Evolutionary conservation across 2,329 filamentous ascomycete species (phyloP).

Genomic region (Colletotrichum lini): DNA sequence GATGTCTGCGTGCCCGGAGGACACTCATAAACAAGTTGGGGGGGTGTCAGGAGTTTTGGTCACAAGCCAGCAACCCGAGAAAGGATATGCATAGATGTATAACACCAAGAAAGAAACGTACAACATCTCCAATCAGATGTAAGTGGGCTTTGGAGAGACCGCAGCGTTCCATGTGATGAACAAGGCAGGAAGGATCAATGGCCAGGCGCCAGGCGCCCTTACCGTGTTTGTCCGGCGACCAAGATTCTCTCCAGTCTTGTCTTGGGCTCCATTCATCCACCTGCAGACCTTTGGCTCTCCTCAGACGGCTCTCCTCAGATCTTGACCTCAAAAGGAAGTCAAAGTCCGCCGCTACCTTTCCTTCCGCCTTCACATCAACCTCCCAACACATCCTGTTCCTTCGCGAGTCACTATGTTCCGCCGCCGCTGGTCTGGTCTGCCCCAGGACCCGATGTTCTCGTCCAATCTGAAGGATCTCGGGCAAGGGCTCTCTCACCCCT

Average conservation of each 20-base stretch:
- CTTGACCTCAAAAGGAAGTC: too few relatives aligned
- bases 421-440: slow-evolving; percentile 76
- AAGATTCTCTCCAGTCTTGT: neutral
- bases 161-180: neutral
- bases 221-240: neutral
- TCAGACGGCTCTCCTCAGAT: too few relatives aligned
- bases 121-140: slow-evolving; percentile 13
- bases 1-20: neutral
- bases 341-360: too few relatives aligned
- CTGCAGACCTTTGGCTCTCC: neutral
- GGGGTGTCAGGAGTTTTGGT: slow-evolving; percentile 15
- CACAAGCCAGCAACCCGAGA: slow-evolving; percentile 5
- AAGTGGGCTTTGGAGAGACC: neutral
- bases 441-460: slow-evolving; percentile 78
- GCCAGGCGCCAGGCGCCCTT: neutral
- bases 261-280: neutral
- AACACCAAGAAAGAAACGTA: slow-evolving; percentile 27
- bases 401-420: slow-evolving; percentile 76
- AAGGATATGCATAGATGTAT: slow-evolving; percentile 23
- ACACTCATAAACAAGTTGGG: slow-evolving; percentile 2
- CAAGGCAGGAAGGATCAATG: neutral
- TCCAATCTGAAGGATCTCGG: slow-evolving; percentile 79
- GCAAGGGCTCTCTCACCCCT: slow-evolving; percentile 60
- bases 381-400: too few relatives aligned
- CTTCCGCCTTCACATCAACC: neutral